These are phyloP conservation scores for Kwoniella mangroviensis DNA, from an alignment of 768 basidiomycete species.

Conservation along the genomic window DNA sequence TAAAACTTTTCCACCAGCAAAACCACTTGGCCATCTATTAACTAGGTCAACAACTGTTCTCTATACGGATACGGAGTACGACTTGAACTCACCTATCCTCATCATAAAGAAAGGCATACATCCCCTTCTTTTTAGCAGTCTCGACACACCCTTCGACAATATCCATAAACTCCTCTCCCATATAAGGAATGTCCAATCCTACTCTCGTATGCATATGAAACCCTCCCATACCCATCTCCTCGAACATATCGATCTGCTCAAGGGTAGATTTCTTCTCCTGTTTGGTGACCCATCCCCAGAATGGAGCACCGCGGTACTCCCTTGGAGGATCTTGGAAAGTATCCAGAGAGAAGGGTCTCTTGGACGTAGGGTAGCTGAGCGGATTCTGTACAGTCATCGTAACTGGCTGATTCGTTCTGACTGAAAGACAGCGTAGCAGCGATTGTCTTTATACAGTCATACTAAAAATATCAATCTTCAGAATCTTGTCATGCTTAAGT, in stretches of 20 bases:
- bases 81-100: slow-evolving; percentile 37
- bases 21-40: slow-evolving; percentile 44
- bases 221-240: slow-evolving; percentile 44
- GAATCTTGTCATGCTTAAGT: slow-evolving; percentile 11
- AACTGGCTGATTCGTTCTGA: background rate
- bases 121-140: slow-evolving; percentile 41
- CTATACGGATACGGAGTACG: too few relatives aligned
- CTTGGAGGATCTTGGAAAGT: slow-evolving; percentile 32
- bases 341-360: slow-evolving; percentile 28
- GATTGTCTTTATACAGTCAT: too few relatives aligned
- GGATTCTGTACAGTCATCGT: slow-evolving; percentile 25
- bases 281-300: slow-evolving; percentile 44
- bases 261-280: slow-evolving; percentile 30
- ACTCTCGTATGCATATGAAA: slow-evolving; percentile 47
- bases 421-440: background rate
- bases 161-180: slow-evolving; percentile 46
- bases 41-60: background rate
- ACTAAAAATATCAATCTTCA: too few relatives aligned
- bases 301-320: slow-evolving; percentile 44
- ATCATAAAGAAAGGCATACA: slow-evolving; percentile 47
- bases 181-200: slow-evolving; percentile 44
- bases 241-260: slow-evolving; percentile 30
- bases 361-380: slow-evolving; percentile 36
- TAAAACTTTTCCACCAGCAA: slow-evolving; percentile 40
- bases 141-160: slow-evolving; percentile 36